phyloP scores from a whole-genome alignment of 805 yeast species.

The Blastobotrys robertii region DNA sequence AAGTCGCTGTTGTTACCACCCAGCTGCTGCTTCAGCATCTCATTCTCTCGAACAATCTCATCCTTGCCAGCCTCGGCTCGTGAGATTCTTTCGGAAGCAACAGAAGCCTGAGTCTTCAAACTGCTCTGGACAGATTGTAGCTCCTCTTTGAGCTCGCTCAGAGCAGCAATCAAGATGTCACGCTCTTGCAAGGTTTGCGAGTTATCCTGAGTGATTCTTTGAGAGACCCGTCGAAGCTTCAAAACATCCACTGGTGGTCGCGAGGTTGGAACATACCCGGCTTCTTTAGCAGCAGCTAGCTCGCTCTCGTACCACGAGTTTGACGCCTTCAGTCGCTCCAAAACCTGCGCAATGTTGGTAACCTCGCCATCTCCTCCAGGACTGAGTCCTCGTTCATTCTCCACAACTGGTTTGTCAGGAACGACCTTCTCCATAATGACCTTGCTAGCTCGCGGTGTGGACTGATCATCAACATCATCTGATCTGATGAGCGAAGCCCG shows the following conservation, averaged over 20 bases:
- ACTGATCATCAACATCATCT: background rate
- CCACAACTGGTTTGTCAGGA: background rate
- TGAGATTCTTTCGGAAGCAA: slow-evolving; percentile 17
- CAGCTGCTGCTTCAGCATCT: background rate
- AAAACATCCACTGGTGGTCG: slow-evolving; percentile 21
- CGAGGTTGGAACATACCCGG: slow-evolving; percentile 20
- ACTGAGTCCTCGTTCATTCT: background rate
- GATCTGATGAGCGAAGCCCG: background rate
- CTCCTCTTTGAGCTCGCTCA: slow-evolving; percentile 20
- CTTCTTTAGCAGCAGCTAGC: slow-evolving; percentile 19
- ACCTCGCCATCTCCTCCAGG: slow-evolving; percentile 1
- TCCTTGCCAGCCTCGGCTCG: slow-evolving; percentile 17
- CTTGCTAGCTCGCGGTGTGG: slow-evolving; percentile 5
- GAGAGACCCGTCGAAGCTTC: slow-evolving; percentile 21
- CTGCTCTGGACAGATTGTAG: slow-evolving; percentile 17
- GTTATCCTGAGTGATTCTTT: slow-evolving; percentile 20
- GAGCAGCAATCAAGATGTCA: slow-evolving; percentile 20
- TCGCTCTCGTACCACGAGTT: slow-evolving; percentile 24
- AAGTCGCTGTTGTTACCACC: slow-evolving; percentile 2
- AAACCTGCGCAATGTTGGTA: slow-evolving; percentile 11
- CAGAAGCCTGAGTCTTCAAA: slow-evolving; percentile 19
- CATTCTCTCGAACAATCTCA: slow-evolving; percentile 4
- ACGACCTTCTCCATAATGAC: slow-evolving; percentile 2
- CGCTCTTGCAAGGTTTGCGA: slow-evolving; percentile 17
- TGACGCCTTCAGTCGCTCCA: slow-evolving; percentile 23